Percentiles rank a stretch among this genome's conserved stretches.
These are phyloP conservation scores for Panaeolus cyanescens DNA, from an alignment of 768 basidiomycete genomes.

Conservation along the genomic window DNA sequence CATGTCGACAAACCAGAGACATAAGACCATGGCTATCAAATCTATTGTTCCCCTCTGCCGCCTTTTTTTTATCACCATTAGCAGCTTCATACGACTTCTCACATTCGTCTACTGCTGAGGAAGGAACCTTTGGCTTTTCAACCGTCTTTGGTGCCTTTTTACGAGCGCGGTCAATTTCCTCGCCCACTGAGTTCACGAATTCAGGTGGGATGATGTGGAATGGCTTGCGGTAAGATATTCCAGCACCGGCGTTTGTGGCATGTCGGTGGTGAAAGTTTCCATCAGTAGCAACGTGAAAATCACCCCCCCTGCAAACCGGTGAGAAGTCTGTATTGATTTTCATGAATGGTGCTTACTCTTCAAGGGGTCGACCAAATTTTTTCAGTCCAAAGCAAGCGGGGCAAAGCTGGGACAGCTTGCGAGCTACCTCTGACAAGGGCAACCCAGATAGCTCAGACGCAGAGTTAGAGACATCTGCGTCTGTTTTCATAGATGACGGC, in stretches of 20 bases:
- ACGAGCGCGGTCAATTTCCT: slow-evolving; percentile 20
- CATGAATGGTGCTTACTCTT: slow-evolving; percentile 14
- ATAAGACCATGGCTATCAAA: slow-evolving; percentile 38
- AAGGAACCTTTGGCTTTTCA: slow-evolving; percentile 21
- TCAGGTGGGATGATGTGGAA: slow-evolving; percentile 33
- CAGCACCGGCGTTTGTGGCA: slow-evolving; percentile 23
- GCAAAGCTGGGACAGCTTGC: not conserved
- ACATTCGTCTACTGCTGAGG: slow-evolving; percentile 36
- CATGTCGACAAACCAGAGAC: slow-evolving; percentile 38
- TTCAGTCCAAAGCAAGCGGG: slow-evolving; percentile 24
- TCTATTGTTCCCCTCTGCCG: slow-evolving; percentile 10
- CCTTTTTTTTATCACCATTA: slow-evolving; percentile 29
- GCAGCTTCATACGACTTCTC: slow-evolving; percentile 32
- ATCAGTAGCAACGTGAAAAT: slow-evolving; percentile 38
- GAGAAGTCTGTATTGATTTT: not conserved
- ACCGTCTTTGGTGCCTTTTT: slow-evolving; percentile 13
- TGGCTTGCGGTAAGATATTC: slow-evolving; percentile 31
- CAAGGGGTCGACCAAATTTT: slow-evolving; percentile 21
- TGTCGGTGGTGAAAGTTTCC: slow-evolving; percentile 43
- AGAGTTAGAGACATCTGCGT: not conserved
- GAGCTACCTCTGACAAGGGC: no score
- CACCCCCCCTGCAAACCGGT: slow-evolving; percentile 27
- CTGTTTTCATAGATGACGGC: no score
- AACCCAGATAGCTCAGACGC: not conserved
- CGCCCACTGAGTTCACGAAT: slow-evolving; percentile 32